phyloP scores from a whole-genome alignment of 768 basidiomycete species.

The Lenzites betulinus region DNA sequence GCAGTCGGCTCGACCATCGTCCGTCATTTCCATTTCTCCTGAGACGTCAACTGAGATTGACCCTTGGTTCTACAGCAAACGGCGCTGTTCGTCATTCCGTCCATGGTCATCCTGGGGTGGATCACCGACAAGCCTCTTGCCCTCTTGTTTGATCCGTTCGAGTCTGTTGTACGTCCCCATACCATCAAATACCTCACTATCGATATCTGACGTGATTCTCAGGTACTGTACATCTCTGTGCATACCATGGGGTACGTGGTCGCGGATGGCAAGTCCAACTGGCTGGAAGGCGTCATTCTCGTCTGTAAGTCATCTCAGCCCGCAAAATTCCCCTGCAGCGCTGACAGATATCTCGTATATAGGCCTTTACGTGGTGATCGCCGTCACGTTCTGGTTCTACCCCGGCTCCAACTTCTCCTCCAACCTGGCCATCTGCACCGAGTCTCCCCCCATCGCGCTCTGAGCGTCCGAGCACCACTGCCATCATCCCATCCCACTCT shows the following conservation, averaged over 20 bases:
- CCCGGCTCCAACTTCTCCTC: conserved; percentile 41
- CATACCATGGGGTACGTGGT: conserved; percentile 82
- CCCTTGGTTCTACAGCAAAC: conserved; percentile 55
- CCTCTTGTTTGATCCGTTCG: conserved; percentile 85
- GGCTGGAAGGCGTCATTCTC: conserved; percentile 88
- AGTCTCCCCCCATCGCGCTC: conserved; percentile 16
- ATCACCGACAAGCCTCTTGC: conserved; percentile 75
- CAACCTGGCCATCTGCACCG: conserved; percentile 31
- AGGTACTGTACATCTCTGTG: conserved; percentile 47
- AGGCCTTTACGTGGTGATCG: conserved; percentile 60
- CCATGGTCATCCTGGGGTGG: conserved; percentile 82
- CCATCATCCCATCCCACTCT: too few species aligned
- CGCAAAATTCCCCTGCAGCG: background rate
- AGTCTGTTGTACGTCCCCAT: conserved; percentile 52
- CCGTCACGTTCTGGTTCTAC: conserved; percentile 56
- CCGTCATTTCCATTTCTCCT: conserved; percentile 30
- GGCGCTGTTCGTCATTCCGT: conserved; percentile 68
- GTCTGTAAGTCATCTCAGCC: conserved; percentile 47
- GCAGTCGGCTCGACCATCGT: conserved; percentile 81
- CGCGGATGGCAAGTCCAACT: conserved; percentile 87
- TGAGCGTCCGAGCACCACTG: background rate
- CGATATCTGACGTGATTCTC: background rate
- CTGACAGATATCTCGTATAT: background rate
- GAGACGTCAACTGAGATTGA: background rate
- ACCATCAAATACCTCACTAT: background rate